Evolutionary conservation across 768 basidiomycete genomes (phyloP).

Genomic region (Amanita rimosa): DNA sequence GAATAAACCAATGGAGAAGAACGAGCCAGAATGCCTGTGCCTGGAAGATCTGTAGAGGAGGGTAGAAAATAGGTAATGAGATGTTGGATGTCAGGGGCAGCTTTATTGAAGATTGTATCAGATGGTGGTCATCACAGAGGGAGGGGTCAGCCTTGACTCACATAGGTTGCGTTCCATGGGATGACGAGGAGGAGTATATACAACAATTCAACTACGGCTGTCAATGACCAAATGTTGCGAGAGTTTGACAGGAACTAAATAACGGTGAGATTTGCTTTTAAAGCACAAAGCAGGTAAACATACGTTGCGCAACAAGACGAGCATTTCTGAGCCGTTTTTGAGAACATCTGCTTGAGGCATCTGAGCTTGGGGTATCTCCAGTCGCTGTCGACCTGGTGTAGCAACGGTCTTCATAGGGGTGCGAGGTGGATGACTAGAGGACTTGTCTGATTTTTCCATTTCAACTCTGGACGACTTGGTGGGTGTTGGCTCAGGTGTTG

Average conservation of each 20-base stretch:
- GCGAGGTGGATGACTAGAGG: constrained; percentile 29
- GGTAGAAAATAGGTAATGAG: constrained; percentile 30
- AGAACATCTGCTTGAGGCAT: constrained; percentile 24
- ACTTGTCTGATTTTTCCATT: constrained; percentile 7
- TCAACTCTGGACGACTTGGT: constrained; percentile 13
- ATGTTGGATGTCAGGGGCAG: constrained; percentile 17
- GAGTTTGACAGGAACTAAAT: constrained; percentile 56
- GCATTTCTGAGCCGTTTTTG: constrained; percentile 22
- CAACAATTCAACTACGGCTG: constrained; percentile 40
- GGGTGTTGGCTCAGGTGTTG: constrained; percentile 19
- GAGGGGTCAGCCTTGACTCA: constrained; percentile 14
- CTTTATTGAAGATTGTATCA: constrained; percentile 10
- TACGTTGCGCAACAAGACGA: constrained; percentile 26
- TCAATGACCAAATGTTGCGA: constrained; percentile 46
- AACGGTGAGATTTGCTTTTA: constrained; percentile 5
- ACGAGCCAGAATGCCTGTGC: constrained; percentile 39
- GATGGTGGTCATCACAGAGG: not conserved
- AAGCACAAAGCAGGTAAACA: constrained; percentile 9
- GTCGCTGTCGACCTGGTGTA: constrained; percentile 16
- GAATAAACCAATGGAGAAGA: constrained; percentile 52
- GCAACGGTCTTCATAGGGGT: constrained; percentile 30
- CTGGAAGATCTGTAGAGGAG: constrained; percentile 33
- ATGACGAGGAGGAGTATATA: constrained; percentile 40
- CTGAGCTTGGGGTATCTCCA: constrained; percentile 19
- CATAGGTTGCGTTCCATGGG: constrained; percentile 39